Conservation (phyloP, 2,329 filamentous ascomycete species). For the Talaromyces sp. region DNA sequence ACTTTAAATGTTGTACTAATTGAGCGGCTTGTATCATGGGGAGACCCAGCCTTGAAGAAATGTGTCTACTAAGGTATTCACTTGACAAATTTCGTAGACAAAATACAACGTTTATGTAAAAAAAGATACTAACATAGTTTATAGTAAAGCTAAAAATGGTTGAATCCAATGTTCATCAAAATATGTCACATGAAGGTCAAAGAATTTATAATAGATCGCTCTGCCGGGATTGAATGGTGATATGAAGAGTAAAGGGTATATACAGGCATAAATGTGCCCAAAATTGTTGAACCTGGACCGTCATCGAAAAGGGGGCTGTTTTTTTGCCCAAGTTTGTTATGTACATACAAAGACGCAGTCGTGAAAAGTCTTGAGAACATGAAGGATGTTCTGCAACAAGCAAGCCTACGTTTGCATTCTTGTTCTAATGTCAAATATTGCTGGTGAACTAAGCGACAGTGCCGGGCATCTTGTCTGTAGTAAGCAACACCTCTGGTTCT, state of each 20-base stretch:
- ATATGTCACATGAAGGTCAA: neutral
- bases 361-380: neutral
- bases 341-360: neutral
- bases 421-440: neutral
- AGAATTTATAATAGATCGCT: neutral
- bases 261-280: neutral
- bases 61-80: no score
- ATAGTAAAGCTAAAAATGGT: neutral
- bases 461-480: constrained; percentile 5
- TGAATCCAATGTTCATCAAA: neutral
- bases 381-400: neutral
- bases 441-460: neutral
- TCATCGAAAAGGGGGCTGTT: neutral
- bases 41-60: no score
- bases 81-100: no score
- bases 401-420: neutral
- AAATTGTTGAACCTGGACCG: no score
- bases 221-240: no score
- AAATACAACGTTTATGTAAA: neutral
- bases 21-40: no score
- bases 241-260: neutral
- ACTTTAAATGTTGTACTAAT: no score
- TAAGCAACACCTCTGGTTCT: constrained; percentile 12
- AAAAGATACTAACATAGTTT: neutral
- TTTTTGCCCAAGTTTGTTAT: neutral